A percentile compares a stretch with the other conserved stretches of the same genome.
Evolutionary conservation across 352 stramenopile genomes (phyloP).

Genomic region (Pythium rhizo-oryzae): DNA sequence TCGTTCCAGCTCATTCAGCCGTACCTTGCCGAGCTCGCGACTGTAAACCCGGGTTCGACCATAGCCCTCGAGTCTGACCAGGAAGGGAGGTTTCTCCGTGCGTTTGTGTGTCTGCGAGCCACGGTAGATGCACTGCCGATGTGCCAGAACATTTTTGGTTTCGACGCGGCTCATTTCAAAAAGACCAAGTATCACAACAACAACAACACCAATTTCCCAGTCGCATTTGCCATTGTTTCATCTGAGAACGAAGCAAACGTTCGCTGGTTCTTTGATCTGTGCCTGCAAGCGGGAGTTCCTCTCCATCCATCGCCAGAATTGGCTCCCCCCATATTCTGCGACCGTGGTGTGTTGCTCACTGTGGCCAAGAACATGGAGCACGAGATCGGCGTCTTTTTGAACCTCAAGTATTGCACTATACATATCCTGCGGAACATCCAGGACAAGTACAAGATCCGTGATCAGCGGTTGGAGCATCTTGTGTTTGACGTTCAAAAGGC

Average conservation of each 20-base stretch:
- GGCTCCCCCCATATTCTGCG: not conserved
- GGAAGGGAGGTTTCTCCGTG: conserved; percentile 8
- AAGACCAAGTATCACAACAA: conserved; percentile 11
- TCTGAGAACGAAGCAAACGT: conserved; percentile 2
- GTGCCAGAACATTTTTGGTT: conserved; percentile 7
- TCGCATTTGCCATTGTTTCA: conserved; percentile 6
- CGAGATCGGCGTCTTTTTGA: not conserved
- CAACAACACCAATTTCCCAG: not conserved
- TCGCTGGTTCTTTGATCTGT: not conserved
- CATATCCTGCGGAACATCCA: conserved; percentile 16
- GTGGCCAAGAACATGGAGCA: not conserved
- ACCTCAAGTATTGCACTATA: not conserved
- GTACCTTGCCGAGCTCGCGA: not conserved
- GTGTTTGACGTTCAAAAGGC: not conserved
- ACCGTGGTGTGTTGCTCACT: not conserved
- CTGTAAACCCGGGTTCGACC: conserved; percentile 1
- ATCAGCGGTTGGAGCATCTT: conserved; percentile 2
- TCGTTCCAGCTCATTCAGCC: not conserved
- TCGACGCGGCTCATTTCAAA: conserved; percentile 17
- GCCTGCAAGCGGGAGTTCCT: not conserved
- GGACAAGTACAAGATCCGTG: not conserved
- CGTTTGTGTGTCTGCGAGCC: not conserved
- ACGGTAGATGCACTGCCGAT: not conserved
- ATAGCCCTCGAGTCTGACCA: conserved; percentile 5
- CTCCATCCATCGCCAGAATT: not conserved